Base-by-base conservation (phyloP, 352 stramenopile species). In the Pythium volutum region DNA sequence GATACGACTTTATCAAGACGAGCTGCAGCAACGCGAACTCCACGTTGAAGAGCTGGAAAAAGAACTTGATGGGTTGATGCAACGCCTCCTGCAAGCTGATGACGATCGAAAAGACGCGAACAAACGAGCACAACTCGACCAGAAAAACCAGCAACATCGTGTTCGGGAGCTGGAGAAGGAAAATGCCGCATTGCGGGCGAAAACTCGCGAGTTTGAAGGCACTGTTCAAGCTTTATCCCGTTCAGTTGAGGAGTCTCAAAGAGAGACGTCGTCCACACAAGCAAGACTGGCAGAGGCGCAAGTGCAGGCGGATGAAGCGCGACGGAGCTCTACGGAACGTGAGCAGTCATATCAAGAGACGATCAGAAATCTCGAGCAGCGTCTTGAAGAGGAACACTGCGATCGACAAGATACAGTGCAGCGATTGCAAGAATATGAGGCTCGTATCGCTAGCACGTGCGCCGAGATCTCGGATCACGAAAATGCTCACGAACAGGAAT, bases 381-480 rank as follows among this genome's bases (percentile, higher is more conserved):
- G 75, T n/a, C 70, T 89, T 5, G 51, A 69, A 41, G 63, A 77
- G 4, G 77, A 87, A 47, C 74, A 88, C 47, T 63, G 36, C 1
- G 73, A 89, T 49, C 71, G 79, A 3, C 76, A 88, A 50, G 83
- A 95, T 12, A 88, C 79, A 4, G 83, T 82, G 0, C 79, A 71
- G 31, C 75, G 77, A 2, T 64, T 92, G 7, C 76, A 90, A 49
- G 81, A 93, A 42, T 92, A 95, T 45, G 85, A 93, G 48, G 60
- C 66, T 18, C 72, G 76, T 0, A 87, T 95, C 41, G 80, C 71
- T 2, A 89, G 69, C 33, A 91, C 83, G 23, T 90, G 82, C 15
- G 61, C 74, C 20, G 85, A 79, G 6, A 93, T 95, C 39, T 78
- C 75, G 12, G 70, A 87, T 34, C 85, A 92, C 49, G 80, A 95